Percentiles rank a stretch among this genome's conserved stretches.
Evolutionary conservation across 164 flowering plant species (phyloP).

Genomic region (Aristolochia californica): DNA sequence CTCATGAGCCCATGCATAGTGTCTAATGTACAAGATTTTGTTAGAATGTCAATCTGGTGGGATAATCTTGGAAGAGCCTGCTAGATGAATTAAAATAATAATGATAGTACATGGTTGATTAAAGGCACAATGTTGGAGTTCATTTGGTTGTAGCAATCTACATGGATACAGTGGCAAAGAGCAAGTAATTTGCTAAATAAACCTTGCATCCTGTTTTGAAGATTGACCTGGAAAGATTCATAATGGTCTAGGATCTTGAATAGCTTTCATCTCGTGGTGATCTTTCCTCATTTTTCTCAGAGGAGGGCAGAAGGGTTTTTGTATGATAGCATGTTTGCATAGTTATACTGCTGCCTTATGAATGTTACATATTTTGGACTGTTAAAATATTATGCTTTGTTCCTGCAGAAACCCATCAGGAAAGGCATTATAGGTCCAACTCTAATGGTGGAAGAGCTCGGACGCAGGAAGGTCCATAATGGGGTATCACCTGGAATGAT

Average conservation of each 20-base stretch:
- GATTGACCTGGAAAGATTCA: neutral
- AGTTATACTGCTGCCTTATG: neutral
- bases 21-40: no score
- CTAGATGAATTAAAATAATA: no score
- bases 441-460: slow-evolving; percentile 83
- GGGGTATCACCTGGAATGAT: slow-evolving; percentile 35
- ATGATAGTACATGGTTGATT: no score
- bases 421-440: slow-evolving; percentile 70
- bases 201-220: neutral
- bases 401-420: slow-evolving; percentile 75
- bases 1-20: no score
- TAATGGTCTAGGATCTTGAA: neutral
- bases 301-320: neutral
- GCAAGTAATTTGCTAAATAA: no score
- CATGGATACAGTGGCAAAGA: no score
- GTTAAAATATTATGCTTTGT: no score
- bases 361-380: no score
- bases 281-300: neutral
- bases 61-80: no score
- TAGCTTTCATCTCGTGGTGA: neutral
- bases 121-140: no score
- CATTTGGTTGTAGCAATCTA: no score
- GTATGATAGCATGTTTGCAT: neutral
- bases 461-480: slow-evolving; percentile 59
- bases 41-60: no score